Base-by-base conservation (phyloP, 2,329 filamentous ascomycete species). In the Cryphonectria naterciae region DNA sequence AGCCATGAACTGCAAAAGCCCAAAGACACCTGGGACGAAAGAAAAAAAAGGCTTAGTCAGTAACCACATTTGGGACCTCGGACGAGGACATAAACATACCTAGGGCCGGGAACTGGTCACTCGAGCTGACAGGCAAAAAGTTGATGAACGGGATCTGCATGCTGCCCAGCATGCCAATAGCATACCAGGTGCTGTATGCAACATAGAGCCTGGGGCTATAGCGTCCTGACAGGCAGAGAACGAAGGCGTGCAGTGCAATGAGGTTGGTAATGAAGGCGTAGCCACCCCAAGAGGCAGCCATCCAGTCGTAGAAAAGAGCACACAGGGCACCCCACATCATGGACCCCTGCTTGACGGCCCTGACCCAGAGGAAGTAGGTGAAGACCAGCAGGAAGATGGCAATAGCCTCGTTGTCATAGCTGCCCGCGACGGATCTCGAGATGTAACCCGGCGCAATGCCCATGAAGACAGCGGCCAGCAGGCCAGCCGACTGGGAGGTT, bases 111-210 rank as follows among this genome's bases (percentile, higher is more conserved):
- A 99, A 99, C 83, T 99, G 96, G 83, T 99, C 96, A 83, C 94
- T 98, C 80, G 94, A 98, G 81, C 94, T 93, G 79, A 99, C 94
- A 35, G 96, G 95, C 83, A 97, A 83, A 86, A 99, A 99, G 71
- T 96, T 96, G 70, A 99, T 97, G 78, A 99, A 99, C 4, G 96
- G 96, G 84, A 99, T 96, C 83, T 99, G 96, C 95, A 99, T 98
- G 85, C 94, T 97, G 69, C 95, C 96, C 81, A 99, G 83, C 74
- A 96, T 98, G 72, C 97, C 96, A 49, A 99, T 86, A 54, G 95
- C 94, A 82, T 97, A 99, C 96, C 97, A 99, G 1, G 95, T 98
- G 60, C 93, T 97, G 83, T 99, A 99, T 79, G 94, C 93, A 78
- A 98, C 94, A 78, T 99, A 99, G 28, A 99, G 86, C 72, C 96